These are phyloP conservation scores for Silene noctiflora DNA, from an alignment of 179 eudicot species.

Conservation along the genomic window DNA sequence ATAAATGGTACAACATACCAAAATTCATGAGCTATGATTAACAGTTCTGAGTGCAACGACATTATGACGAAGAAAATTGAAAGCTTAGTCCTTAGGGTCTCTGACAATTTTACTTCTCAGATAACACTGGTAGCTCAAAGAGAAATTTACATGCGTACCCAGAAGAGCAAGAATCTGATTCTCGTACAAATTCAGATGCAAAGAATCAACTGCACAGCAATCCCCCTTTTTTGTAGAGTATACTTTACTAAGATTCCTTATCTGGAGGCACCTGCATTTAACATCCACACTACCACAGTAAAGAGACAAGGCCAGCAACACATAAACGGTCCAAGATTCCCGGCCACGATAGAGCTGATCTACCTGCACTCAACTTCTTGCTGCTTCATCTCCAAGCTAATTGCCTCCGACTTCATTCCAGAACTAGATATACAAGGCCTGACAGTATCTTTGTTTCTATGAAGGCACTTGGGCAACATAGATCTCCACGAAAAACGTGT, in stretches of 20 bases:
- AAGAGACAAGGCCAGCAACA: neutral
- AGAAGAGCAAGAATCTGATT: slow-evolving; percentile 96
- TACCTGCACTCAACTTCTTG: slow-evolving; percentile 92
- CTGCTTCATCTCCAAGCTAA: slow-evolving; percentile 97
- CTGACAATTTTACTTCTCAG: neutral
- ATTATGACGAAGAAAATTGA: neutral
- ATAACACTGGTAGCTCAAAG: neutral
- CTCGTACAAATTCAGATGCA: slow-evolving; percentile 80
- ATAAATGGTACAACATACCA: neutral
- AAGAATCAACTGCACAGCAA: slow-evolving; percentile 83
- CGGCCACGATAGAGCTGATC: slow-evolving; percentile 13
- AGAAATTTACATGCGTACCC: slow-evolving; percentile 42
- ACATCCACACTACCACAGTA: slow-evolving; percentile 15
- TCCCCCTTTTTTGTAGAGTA: slow-evolving; percentile 63
- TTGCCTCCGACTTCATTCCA: slow-evolving; percentile 55
- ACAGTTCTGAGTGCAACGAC: neutral
- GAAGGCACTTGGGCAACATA: slow-evolving; percentile 39
- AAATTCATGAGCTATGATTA: neutral
- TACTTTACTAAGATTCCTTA: slow-evolving; percentile 78
- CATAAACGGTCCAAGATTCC: neutral
- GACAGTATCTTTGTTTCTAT: slow-evolving; percentile 38
- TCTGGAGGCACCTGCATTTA: slow-evolving; percentile 83
- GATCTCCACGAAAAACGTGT: slow-evolving; percentile 51
- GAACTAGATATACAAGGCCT: slow-evolving; percentile 33
- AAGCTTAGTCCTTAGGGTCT: neutral